Conservation (phyloP, 345 rosid species). For the Euphorbia pulcherrima region DNA sequence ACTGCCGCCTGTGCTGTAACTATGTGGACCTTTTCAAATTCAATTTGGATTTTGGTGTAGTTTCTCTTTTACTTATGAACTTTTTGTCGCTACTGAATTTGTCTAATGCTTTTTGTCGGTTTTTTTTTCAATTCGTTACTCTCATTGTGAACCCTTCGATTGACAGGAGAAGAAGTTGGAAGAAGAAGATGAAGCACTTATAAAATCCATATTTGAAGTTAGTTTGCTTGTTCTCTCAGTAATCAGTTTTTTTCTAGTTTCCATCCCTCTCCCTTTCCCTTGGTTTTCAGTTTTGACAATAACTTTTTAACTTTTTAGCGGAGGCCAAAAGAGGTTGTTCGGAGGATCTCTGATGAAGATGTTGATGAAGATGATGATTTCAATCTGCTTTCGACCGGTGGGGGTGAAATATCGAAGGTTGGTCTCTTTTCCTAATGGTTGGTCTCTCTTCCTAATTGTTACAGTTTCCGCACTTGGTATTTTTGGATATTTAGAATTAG, state of each 20-base stretch:
- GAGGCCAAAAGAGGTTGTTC: slow-evolving; percentile 44
- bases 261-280: neutral
- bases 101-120: neutral
- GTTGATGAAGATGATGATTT: slow-evolving; percentile 39
- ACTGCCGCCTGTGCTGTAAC: neutral
- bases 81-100: neutral
- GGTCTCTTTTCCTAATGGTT: slow-evolving; percentile 32
- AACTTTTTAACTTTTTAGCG: slow-evolving; percentile 17
- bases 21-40: neutral
- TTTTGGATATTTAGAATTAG: neutral
- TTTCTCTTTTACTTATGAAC: neutral
- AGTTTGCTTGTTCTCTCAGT: slow-evolving; percentile 23
- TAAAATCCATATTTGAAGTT: slow-evolving; percentile 58
- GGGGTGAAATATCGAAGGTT: slow-evolving; percentile 15
- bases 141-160: neutral
- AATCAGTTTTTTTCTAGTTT: neutral
- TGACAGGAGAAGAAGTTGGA: slow-evolving; percentile 53
- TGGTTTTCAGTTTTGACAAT: neutral
- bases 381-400: slow-evolving; percentile 18
- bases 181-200: slow-evolving; percentile 71
- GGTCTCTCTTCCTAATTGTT: neutral
- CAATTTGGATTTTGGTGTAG: no score
- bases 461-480: neutral
- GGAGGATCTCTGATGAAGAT: slow-evolving; percentile 60
- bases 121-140: neutral